Conservation (phyloP, 2,329 filamentous ascomycete genomes). For the Apiospora marii region DNA sequence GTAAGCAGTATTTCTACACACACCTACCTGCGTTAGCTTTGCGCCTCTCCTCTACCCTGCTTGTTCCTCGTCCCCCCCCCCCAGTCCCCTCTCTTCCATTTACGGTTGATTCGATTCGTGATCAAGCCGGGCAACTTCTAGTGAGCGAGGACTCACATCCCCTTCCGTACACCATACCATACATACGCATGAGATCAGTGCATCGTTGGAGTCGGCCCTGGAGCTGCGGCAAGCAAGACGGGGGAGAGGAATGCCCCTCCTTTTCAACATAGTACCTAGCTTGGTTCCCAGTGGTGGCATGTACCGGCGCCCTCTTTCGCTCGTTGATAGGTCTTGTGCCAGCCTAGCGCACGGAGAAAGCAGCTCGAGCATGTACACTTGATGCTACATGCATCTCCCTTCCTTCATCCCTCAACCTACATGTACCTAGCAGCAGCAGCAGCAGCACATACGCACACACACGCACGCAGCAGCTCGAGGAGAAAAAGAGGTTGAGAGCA, state of each 20-base stretch:
- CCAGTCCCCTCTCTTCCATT: neutral
- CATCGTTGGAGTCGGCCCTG: neutral
- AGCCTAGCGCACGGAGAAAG: constrained; percentile 19
- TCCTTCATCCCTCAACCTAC: constrained; percentile 15
- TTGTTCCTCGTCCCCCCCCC: neutral
- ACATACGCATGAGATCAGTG: neutral
- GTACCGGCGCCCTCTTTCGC: constrained; percentile 19
- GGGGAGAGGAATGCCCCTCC: constrained; percentile 1
- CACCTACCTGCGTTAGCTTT: constrained; percentile 12
- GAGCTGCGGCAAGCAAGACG: constrained; percentile 10
- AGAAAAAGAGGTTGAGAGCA: constrained; percentile 11
- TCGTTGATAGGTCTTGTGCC: constrained; percentile 19
- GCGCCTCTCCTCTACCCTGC: constrained; percentile 7
- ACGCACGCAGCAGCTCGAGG: no score
- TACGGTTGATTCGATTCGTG: constrained; percentile 7
- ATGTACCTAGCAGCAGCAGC: constrained; percentile 12
- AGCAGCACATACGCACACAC: neutral
- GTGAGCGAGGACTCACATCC: neutral
- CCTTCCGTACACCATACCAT: neutral
- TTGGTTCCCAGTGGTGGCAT: constrained; percentile 15
- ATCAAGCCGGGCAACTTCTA: constrained; percentile 1
- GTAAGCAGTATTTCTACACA: constrained; percentile 16
- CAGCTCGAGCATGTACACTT: constrained; percentile 18
- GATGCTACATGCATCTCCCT: constrained; percentile 19
- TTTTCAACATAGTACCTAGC: constrained; percentile 17